Base-by-base conservation (phyloP, 164 flowering plant species). In the Liriodendron chinense region DNA sequence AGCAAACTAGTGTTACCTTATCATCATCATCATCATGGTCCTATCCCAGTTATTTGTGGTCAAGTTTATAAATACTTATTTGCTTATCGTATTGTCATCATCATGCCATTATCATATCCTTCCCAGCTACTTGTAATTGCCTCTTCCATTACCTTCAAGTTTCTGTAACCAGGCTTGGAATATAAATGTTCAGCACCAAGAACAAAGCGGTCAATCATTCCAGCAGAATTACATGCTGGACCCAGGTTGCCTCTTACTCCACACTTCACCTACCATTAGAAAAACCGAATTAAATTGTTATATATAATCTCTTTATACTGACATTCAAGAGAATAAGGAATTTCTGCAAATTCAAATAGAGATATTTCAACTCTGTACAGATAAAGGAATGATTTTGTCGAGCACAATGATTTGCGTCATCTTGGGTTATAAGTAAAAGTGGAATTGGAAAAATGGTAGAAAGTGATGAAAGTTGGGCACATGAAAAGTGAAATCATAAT, bases 201-300 rank as follows among this genome's bases (percentile, higher is more conserved):
- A 71, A 88, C 64, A 75, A 67, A 78, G 22, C 92, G 89, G 77
- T 91, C 95, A 82, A 91, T 87, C 90, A 91, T 83, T 80, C 90
- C 91, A 74, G 91, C 95, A 72, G 95, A 75, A 78, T 88, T 91
- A 78, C 95, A 91, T 24, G 86, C 93, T 48, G 95, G 95, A 63
- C 95, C 89, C 79, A 89, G 86, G 70, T 91, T 87, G 72, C 95
- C 93, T 81, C 90, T 82, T 8, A 82, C 83, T 7, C 81, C 80
- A 80, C 95, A 91, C 34, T 84, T 86, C 71, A 91, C 90, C 95
- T 91, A 72, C 47, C 71, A 34, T n/a, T 20, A n/a, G 63, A 63
- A 14, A 59, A n/a, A 68, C n/a, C 10, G 8, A 14, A 65, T 28
- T 34, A 24, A 34, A 16, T 68, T n/a, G 1, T 34, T 68, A 34